phyloP scores from a whole-genome alignment of 2,329 filamentous ascomycete species.

The Penicillium polonicum region DNA sequence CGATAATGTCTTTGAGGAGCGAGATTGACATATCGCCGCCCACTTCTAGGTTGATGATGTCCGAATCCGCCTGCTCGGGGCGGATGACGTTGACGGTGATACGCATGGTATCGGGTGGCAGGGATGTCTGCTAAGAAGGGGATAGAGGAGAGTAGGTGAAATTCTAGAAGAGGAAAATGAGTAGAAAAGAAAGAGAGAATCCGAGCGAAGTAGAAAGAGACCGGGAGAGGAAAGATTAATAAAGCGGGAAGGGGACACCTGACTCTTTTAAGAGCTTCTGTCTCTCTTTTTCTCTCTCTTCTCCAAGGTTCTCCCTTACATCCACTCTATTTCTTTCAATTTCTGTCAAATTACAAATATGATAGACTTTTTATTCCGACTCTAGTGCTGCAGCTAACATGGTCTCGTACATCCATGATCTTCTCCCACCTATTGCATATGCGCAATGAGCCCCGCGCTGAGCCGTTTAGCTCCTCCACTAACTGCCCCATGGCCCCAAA shows the following conservation, averaged over 20 bases:
- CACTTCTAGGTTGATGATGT: constrained; percentile 79
- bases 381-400: constrained; percentile 2
- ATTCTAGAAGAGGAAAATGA: not conserved
- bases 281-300: not conserved
- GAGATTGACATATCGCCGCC: constrained; percentile 78
- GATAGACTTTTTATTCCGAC: constrained; percentile 1
- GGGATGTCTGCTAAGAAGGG: not conserved
- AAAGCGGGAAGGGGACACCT: constrained; percentile 11
- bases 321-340: constrained; percentile 2
- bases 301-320: constrained; percentile 8
- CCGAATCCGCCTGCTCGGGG: constrained; percentile 64
- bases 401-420: not conserved
- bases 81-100: constrained; percentile 84
- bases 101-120: constrained; percentile 57
- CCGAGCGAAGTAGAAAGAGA: not conserved
- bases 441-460: constrained; percentile 4
- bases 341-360: not conserved
- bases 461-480: constrained; percentile 3
- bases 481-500: not conserved
- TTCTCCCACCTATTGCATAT: constrained; percentile 5
- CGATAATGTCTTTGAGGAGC: constrained; percentile 82
- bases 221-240: not conserved
- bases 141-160: not conserved
- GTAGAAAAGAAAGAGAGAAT: not conserved
- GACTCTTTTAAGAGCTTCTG: not conserved